Conservation (phyloP, 225 moss, liverwort and hornwort genomes). For the Pseudoscleropodium purum region DNA sequence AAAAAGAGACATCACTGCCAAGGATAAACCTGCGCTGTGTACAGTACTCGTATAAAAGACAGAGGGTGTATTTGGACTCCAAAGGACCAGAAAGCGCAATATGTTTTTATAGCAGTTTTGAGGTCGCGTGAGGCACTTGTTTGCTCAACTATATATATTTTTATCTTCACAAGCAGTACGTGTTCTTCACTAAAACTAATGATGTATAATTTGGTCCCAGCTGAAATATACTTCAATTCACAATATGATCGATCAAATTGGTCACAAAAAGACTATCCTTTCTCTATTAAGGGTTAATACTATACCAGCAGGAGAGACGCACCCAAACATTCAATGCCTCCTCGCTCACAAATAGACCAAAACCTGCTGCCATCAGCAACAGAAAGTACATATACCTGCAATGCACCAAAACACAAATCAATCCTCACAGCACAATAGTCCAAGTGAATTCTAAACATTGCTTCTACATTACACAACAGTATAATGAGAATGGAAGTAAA, state of each 20-base stretch:
- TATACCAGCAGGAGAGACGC: conserved; percentile 89
- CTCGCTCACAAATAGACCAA: conserved; percentile 93
- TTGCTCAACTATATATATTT: neutral
- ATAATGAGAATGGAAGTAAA: neutral
- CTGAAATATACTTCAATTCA: neutral
- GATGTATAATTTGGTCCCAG: neutral
- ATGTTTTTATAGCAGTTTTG: neutral
- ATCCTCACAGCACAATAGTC: neutral
- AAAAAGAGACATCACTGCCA: neutral
- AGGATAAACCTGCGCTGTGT: neutral
- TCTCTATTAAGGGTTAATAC: neutral
- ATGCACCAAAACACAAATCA: neutral
- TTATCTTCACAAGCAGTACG: neutral
- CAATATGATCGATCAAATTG: neutral
- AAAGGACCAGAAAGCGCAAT: neutral
- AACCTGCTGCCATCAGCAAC: conserved; percentile 92
- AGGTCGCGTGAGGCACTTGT: neutral
- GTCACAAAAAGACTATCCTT: neutral
- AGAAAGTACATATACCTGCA: conserved; percentile 80
- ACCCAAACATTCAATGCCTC: conserved; percentile 99
- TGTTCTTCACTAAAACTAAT: neutral
- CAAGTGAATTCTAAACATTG: neutral
- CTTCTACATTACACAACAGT: neutral
- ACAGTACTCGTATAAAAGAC: neutral
- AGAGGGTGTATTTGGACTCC: neutral